Evolutionary conservation across 108 stramenopile species (phyloP), one percentile per base, ranked within the genome.

Genomic region (Fistulifera pelliculosa): DNA sequence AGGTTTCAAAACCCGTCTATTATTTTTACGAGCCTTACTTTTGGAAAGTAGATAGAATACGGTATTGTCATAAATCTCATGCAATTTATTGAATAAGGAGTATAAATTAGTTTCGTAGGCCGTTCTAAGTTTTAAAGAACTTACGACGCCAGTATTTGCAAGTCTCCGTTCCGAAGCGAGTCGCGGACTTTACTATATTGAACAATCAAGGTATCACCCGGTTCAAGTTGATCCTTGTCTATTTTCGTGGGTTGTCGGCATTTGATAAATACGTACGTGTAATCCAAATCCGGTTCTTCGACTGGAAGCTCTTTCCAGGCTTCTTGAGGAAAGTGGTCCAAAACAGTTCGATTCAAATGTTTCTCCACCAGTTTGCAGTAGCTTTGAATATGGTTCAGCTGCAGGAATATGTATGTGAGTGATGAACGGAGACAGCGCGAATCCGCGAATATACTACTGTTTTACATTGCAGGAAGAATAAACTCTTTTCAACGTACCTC

Each of bases 211-310:
- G 21, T 5, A 17, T 17, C 21, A 5, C 44, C 44, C 7, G 4
- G 16, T 45, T 19, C 44, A 8, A 19, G 44, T 21, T 21, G 21
- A 45, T 45, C 44, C 16, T 45, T 45, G 11, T 45, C 44, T 8
- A 45, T 21, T 8, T 3, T 17, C 19, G 21, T 21, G 5, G 16
- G 19, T 21, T 4, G 7, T 21, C 3, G 16, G 44, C 44, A 45
- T 45, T 21, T 17, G 19, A 45, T 11, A 21, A 45, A 45, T 6
- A 45, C 21, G 21, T 45, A 45, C 16, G 44, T 45, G 19, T 35
- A 35, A 35, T 45, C 69, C 71, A 77, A 73, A 61, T 73, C 72
- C 11, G 76, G 71, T 41, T 70, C 72, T 56, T 77, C 70, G 11
- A 45, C 21, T 11, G 21, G 19, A 21, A 77, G 65, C 60, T 73